Conservation (phyloP, 23 red algal species). For the Gracilaria gracilis region DNA sequence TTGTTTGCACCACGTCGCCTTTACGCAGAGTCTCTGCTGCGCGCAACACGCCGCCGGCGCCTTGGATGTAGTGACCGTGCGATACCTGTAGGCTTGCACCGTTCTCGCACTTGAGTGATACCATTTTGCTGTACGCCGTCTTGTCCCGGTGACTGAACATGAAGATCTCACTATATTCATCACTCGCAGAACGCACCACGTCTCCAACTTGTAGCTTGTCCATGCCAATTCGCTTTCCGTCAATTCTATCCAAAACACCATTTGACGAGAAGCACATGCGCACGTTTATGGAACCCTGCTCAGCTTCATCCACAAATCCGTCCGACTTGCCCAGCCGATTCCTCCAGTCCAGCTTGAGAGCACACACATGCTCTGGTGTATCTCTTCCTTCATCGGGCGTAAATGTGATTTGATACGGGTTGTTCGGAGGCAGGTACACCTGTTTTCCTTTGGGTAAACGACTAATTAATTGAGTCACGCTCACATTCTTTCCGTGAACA, state of each 20-base stretch:
- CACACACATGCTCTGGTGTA: slow-evolving; percentile 2
- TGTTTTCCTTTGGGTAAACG: neutral
- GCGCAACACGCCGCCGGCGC: no score
- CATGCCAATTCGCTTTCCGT: neutral
- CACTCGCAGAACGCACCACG: neutral
- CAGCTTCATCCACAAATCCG: neutral
- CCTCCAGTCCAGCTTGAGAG: slow-evolving; percentile 19
- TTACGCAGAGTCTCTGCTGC: neutral
- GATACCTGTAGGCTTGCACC: neutral
- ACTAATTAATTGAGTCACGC: neutral
- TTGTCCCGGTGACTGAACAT: slow-evolving; percentile 1
- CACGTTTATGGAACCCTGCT: no score
- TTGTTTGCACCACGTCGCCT: neutral
- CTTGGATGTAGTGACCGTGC: neutral
- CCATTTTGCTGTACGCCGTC: neutral
- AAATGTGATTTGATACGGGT: slow-evolving; percentile 1
- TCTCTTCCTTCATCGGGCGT: neutral
- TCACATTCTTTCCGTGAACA: slow-evolving; percentile 9
- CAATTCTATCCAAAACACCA: neutral
- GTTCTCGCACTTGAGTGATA: no score
- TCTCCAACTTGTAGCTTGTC: neutral
- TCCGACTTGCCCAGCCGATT: neutral
- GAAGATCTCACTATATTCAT: neutral
- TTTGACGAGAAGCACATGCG: slow-evolving; percentile 1
- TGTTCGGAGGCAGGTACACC: slow-evolving; percentile 9